phyloP scores from a whole-genome alignment of 2,329 filamentous ascomycete genomes.

The Colletotrichum spinosum region DNA sequence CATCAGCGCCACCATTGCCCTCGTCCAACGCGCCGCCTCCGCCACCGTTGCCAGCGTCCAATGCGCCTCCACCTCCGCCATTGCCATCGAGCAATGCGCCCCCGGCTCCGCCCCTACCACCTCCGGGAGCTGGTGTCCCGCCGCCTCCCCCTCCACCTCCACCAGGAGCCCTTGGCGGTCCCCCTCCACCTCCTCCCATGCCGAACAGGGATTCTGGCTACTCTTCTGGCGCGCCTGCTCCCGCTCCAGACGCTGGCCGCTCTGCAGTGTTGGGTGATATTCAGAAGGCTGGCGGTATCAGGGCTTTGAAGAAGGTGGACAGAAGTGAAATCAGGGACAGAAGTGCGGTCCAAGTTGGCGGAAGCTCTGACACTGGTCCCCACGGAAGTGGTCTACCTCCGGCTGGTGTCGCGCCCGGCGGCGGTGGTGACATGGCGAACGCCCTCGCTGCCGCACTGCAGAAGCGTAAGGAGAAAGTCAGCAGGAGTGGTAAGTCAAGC shows the following conservation, averaged over 20 bases:
- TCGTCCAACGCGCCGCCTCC: constrained; percentile 43
- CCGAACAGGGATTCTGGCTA: constrained; percentile 71
- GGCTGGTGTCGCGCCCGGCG: constrained; percentile 61
- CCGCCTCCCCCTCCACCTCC: constrained; percentile 52
- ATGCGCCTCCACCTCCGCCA: constrained; percentile 52
- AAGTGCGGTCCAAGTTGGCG: constrained; percentile 69
- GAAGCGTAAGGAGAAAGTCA: constrained; percentile 93
- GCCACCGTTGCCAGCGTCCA: constrained; percentile 49
- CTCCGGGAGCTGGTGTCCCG: constrained; percentile 50
- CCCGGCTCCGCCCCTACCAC: constrained; percentile 53
- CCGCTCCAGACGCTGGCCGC: constrained; percentile 58
- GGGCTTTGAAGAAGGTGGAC: constrained; percentile 80
- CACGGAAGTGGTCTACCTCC: constrained; percentile 64
- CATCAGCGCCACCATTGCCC: constrained; percentile 39
- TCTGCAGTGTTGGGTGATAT: constrained; percentile 78
- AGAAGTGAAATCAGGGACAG: constrained; percentile 77
- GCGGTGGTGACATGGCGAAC: constrained; percentile 79
- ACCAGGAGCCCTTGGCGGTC: constrained; percentile 50
- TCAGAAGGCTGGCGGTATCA: constrained; percentile 75
- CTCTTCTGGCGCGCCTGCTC: constrained; percentile 64
- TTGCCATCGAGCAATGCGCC: constrained; percentile 48
- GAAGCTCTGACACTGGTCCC: constrained; percentile 58
- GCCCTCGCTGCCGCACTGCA: constrained; percentile 82
- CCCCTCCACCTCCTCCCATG: constrained; percentile 65
- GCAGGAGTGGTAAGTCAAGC: constrained; percentile 84